phyloP scores from a whole-genome alignment of 2,329 filamentous ascomycete genomes.

The Fusarium sulawesiense region DNA sequence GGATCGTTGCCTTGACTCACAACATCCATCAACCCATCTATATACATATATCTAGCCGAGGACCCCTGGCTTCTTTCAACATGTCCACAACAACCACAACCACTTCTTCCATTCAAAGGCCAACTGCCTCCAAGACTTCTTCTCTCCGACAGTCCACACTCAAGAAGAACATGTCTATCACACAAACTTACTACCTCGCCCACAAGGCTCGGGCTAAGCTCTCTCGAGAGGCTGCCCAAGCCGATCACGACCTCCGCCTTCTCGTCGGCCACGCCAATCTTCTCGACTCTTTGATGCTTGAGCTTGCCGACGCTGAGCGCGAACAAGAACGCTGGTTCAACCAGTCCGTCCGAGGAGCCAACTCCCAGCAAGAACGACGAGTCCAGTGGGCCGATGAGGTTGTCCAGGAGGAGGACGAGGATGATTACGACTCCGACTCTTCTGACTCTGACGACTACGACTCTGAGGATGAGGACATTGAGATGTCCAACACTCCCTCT shows the following conservation, averaged over 20 bases:
- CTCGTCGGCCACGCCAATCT: constrained; percentile 99
- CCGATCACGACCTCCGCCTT: constrained; percentile 93
- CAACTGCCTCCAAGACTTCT: constrained; percentile 43
- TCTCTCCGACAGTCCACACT: constrained; percentile 52
- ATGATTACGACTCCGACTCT: constrained; percentile 74
- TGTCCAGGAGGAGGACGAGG: constrained; percentile 78
- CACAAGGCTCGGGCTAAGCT: constrained; percentile 98
- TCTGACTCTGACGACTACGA: constrained; percentile 63
- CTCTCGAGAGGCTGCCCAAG: constrained; percentile 85
- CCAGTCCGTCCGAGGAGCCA: constrained; percentile 85
- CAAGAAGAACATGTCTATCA: constrained; percentile 94
- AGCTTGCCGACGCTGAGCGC: constrained; percentile 90
- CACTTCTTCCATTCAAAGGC: constrained; percentile 42
- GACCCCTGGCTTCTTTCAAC: constrained; percentile 37
- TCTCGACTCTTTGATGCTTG: constrained; percentile 93
- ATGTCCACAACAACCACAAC: constrained; percentile 49
- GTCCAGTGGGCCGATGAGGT: constrained; percentile 88
- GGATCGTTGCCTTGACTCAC: constrained; percentile 47
- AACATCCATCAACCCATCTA: constrained; percentile 37
- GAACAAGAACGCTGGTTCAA: constrained; percentile 99
- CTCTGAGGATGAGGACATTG: constrained; percentile 68
- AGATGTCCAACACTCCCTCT: constrained; percentile 61
- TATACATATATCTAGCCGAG: constrained; percentile 41
- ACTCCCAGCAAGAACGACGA: constrained; percentile 70
- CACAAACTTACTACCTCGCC: constrained; percentile 97